Conservation (phyloP, 2,329 filamentous ascomycete genomes). For the Calonectria pseudoreteaudii region DNA sequence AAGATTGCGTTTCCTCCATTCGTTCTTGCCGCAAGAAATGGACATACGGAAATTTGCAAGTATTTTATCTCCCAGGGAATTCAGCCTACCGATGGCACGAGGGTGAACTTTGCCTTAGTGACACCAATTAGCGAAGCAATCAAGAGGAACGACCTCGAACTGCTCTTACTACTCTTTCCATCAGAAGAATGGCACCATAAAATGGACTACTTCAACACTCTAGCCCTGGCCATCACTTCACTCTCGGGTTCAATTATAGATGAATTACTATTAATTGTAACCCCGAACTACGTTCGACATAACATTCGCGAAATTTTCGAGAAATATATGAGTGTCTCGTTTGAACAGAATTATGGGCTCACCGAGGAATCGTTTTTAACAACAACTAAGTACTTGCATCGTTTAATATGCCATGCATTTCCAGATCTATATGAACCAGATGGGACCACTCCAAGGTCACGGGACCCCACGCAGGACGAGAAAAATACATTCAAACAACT, state of each 20-base stretch:
- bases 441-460: neutral
- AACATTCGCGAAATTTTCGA: neutral
- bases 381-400: neutral
- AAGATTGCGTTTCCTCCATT: neutral
- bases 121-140: neutral
- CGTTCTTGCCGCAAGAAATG: neutral
- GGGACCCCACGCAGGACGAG: neutral
- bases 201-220: too few relatives aligned
- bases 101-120: neutral
- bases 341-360: rapidly evolving
- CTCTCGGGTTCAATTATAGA: neutral
- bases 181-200: neutral
- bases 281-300: neutral
- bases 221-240: neutral
- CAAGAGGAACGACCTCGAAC: neutral
- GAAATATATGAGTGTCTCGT: neutral
- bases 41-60: neutral
- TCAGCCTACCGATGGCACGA: neutral
- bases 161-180: neutral
- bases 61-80: neutral
- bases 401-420: neutral
- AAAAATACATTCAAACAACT: neutral
- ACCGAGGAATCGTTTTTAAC: neutral
- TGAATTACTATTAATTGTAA: neutral
- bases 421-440: neutral